phyloP scores from a whole-genome alignment of 2,329 filamentous ascomycete species.

The Didymella keratinophila region DNA sequence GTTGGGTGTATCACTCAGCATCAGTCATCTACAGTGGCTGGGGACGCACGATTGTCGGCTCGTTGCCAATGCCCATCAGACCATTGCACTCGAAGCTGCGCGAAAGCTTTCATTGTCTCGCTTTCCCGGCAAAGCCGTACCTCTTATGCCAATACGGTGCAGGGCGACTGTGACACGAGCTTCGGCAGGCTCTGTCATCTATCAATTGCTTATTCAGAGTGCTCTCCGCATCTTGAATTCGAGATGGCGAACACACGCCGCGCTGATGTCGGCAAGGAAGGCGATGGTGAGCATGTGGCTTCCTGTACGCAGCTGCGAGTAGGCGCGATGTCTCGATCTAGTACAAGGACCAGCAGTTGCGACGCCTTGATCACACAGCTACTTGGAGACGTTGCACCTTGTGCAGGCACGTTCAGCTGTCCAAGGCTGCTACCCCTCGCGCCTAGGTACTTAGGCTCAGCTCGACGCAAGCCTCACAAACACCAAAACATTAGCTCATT shows the following conservation, averaged over 20 bases:
- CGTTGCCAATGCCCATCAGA: not conserved
- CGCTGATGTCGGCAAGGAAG: not conserved
- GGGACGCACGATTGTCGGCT: not conserved
- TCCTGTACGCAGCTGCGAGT: not conserved
- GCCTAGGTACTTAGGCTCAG: not conserved
- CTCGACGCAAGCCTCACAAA: not conserved
- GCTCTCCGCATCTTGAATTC: too few species aligned
- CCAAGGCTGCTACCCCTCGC: constrained; percentile 1
- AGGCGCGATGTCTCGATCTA: not conserved
- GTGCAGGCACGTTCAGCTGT: not conserved
- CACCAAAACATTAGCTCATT: not conserved
- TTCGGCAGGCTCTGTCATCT: not conserved
- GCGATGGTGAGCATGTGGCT: constrained; percentile 1
- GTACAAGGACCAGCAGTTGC: not conserved
- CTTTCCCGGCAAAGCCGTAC: not conserved
- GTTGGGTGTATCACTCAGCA: constrained; percentile 15
- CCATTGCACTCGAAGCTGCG: not conserved
- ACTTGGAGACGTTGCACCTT: constrained; percentile 1
- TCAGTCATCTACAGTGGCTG: constrained; percentile 10
- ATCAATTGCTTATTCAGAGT: not conserved
- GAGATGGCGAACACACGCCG: too few species aligned
- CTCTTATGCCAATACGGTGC: not conserved
- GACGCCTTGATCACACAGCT: not conserved
- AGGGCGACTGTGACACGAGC: not conserved
- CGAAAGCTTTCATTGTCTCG: not conserved